Evolutionary conservation across 495 filamentous ascomycete genomes (phyloP), one percentile per base, ranked within the genome.

Genomic region (Xylaria cubensis): DNA sequence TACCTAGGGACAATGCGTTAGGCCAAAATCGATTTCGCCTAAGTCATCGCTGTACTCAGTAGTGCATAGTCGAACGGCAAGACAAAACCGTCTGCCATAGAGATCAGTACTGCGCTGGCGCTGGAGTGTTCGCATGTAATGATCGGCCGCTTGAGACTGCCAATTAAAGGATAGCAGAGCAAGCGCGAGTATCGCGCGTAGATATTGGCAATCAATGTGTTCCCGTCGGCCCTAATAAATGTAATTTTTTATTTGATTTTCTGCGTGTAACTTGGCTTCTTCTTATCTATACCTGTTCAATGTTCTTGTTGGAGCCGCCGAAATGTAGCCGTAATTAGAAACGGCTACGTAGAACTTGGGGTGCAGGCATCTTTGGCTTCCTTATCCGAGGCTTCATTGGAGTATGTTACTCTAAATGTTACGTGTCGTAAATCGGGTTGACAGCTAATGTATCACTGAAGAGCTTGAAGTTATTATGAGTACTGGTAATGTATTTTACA

Each of bases 241-340:
- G 8, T 8, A 8, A 1, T 32, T 42, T 21, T 70, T 36, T 46
- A 46, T 51, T 41, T 56, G 17, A 21, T 55, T 42, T 15, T 24
- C 26, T 7, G 36, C 32, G 56, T 62, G 56, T 34, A 34, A 70
- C 58, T 70, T 64, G 10, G 21, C n/a, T 10, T 69, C 24, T 21
- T 8, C 44, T 51, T 53, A 56, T 42, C 15, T n/a, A 55, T 53
- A 21, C n/a, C 48, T 50, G 36, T 29, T 71, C 21, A 24, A 41
- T 44, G 15, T 13, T 64, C 39, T 36, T n/a, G 32, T 12, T 7
- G 36, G 61, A 58, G 48, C 63, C 51, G 62, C 70, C 70, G 70
- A 72, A 24, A 72, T 61, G 50, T 50, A 53, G 63, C 70, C 70
- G 70, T 67, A 36, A 15, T 24, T 36, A 32, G 51, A 19, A 19